Evolutionary conservation across 495 filamentous ascomycete genomes (phyloP), one percentile per base, ranked within the genome.

Genomic region (Penicillium flavigenum): DNA sequence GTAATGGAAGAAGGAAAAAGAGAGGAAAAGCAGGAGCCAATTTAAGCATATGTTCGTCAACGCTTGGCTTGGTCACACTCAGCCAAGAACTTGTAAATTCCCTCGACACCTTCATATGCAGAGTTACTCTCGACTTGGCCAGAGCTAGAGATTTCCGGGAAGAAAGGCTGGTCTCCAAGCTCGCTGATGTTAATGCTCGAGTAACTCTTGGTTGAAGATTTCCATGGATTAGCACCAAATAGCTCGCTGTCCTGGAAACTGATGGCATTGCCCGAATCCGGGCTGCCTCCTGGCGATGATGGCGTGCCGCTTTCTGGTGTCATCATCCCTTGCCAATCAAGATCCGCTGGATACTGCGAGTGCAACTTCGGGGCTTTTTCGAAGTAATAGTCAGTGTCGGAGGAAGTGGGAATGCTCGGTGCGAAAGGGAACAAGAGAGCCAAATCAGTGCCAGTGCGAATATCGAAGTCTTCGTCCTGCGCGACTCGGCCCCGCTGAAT

Each of bases 381-480:
- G 42, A 70, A 75, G 39, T 73, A 70, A 51, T 72, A 72, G 5
- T 73, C 70, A 3, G 65, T 63, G 49, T 61, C 71, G 22, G 67
- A 62, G 9, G 61, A 78, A 10, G 68, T 58, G 38, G 66, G 64
- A 57, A 64, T 59, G 56, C 80, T 89, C 0, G 91, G 87, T 3
- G 92, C 91, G 61, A 91, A 96, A 1, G 92, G 92, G 65, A 95
- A 96, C 41, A 87, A 79, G 16, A 96, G 75, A 19, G 92, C 91
- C 43, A 95, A 81, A 41, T 85, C 77, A 2, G 83, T 81, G 34
- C 85, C 88, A n/a, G 72, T 76, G 51, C 77, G 79, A 36, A 66
- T 55, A 10, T 85, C 80, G 63, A 92, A 94, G 39, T 86, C 84
- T 42, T 85, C 77, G 62, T 98, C 94, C 73, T 98, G 87, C 17